Base-by-base conservation (phyloP, 2,329 filamentous ascomycete genomes). In the Cordyceps fumosorosea region DNA sequence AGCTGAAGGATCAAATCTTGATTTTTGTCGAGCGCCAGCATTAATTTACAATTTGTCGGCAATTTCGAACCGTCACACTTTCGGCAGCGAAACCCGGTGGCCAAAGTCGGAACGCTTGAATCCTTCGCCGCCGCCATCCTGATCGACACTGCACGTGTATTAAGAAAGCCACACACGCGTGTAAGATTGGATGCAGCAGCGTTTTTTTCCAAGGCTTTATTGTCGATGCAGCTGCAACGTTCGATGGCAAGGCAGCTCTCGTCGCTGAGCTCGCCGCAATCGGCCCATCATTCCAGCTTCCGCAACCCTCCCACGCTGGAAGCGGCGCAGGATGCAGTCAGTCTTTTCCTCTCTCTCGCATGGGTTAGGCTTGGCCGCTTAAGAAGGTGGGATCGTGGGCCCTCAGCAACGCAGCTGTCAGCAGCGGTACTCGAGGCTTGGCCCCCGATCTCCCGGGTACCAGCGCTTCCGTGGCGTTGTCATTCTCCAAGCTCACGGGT, bases 61-160 rank as follows among this genome's bases (percentile, higher is more conserved):
- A 40, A 34, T 48, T 26, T 50, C 16, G n/a, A n/a, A 14, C 47
- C 29, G n/a, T 42, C 20, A 5, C 18, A 14, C 20, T n/a, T 6
- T 5, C 12, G 8, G 16, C 12, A 6, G 40, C n/a, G 44, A 52
- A 22, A 12, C 32, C 11, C 20, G 40, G 32, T n/a, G 40, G 18
- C 47, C 47, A 53, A 53, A 5, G 22, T 53, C 16, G 16, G 11
- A 34, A 6, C 16, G 55, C 44, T 34, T 48, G 26, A 34, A 2
- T 10, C 12, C 40, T 26, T 5, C 24, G 26, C 26, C 48, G 20
- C 11, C 26, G 7, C 29, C 29, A 1, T 44, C n/a, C 18, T 32
- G 57, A 60, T 60, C 57, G 57, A 45, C 57, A 37, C 47, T 60
- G 48, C 48, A 53, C 24, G 18, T 53, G 34, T 60, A 60, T 53